Base-by-base conservation (phyloP, 1,139 yeast genomes). In the Yamadazyma epiphylla region DNA sequence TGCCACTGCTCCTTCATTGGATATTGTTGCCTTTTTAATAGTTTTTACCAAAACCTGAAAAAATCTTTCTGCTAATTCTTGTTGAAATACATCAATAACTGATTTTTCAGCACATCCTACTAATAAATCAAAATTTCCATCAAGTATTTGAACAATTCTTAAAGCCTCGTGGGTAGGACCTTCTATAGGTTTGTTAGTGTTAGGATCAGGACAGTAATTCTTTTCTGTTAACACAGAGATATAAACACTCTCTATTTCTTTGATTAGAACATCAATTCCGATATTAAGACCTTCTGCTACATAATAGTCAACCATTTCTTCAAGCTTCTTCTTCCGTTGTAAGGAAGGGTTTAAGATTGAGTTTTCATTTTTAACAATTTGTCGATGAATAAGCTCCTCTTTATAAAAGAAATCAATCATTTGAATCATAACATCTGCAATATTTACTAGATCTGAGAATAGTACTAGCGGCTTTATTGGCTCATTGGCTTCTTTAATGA, bases 221-320 rank as follows among this genome's bases (percentile, higher is more conserved):
- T 26, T 26, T 10, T 36, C 28, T 8, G 22, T 29, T 5, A 41
- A 15, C 2, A 41, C 41, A 5, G 20, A 8, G 4, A 32, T 17
- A 32, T 58, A 68, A 4, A 61, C 58, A 19, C 54, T 51, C 25
- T 66, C 75, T 22, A 89, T 77, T 51, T 89, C 95, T 42, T 76
- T 80, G 55, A 88, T 80, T 29, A 91, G 66, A 7, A 88, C 89
- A 42, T 86, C 95, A 27, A 91, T 86, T 27, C 97, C 96, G 12
- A 85, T 72, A 48, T 87, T 89, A 24, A 91, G 68, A 0, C 98
- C 98, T 49, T 83, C 87, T 0, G 97, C 98, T 15, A 91, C 96
- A 49, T 74, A 82, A 32, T 78, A 86, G 53, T 91, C 98, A 7
- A 91, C 75, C 60, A 79, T 64, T 8, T 77, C 77, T 49, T 91